phyloP scores from a whole-genome alignment of 371 early-diverging fungal genomes.

The Mortierella polycephala region DNA sequence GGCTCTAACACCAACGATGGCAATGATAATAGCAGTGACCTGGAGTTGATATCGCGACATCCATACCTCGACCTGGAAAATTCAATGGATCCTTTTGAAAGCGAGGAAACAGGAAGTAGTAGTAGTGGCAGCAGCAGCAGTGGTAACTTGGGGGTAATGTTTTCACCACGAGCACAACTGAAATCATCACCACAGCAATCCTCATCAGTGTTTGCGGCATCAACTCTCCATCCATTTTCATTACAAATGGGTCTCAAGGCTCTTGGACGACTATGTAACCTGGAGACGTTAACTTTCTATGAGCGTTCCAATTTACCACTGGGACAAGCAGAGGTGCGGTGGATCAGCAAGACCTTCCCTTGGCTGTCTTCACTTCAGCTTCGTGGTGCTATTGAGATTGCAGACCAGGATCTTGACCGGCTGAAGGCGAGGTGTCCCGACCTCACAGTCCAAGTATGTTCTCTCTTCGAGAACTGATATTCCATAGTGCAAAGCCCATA shows the following conservation, averaged over 20 bases:
- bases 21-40: neutral
- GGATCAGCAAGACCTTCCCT: slow-evolving; percentile 33
- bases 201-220: neutral
- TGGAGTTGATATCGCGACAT: too few species aligned
- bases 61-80: too few species aligned
- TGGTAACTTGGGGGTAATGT: too few species aligned
- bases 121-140: slow-evolving; percentile 1
- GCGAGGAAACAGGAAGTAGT: neutral
- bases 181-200: neutral
- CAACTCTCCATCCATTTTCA: slow-evolving; percentile 30
- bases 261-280: slow-evolving; percentile 16
- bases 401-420: slow-evolving; percentile 7
- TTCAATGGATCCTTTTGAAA: neutral
- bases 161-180: neutral
- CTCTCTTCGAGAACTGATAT: slow-evolving; percentile 23
- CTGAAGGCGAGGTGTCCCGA: slow-evolving; percentile 9
- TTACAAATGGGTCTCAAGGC: slow-evolving; percentile 35
- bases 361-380: slow-evolving; percentile 18
- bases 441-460: slow-evolving; percentile 32
- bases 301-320: slow-evolving; percentile 29
- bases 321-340: slow-evolving; percentile 21
- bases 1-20: neutral
- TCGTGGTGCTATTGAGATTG: slow-evolving; percentile 30
- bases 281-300: slow-evolving; percentile 30
- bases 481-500: too few species aligned